Base-by-base conservation (phyloP, 2,329 filamentous ascomycete genomes). In the Apiospora pterosperma region DNA sequence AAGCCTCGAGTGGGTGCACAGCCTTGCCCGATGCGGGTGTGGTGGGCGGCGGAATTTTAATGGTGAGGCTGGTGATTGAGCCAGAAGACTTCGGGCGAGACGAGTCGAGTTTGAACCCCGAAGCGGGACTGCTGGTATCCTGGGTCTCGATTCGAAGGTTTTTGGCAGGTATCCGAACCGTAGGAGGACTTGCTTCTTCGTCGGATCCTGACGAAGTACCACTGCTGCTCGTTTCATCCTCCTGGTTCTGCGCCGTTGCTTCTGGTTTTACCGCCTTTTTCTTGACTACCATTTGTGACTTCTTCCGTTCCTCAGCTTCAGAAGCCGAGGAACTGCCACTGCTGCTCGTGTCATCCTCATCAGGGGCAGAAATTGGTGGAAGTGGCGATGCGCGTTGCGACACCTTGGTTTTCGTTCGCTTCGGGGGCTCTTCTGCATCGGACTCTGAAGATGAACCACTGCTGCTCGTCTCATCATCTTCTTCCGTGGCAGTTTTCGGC, bases 1-100 rank as follows among this genome's bases (percentile, higher is more conserved):
- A 85, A 0, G 93, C 93, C 80, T 98, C 94, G 1, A 98, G 84
- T 0, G 96, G 95, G 70, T 98, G 95, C 0, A 97, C 81, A 4
- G 28, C 67, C 85, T 81, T 61, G 76, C 69, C 36, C 3, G 75
- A 67, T n/a, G 78, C 75, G 0, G 84, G 80, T 6, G 81, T 81
- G 63, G 77, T 67, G 23, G 81, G 78, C n/a, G 83, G 83, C 19
- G 84, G 83, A 64, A 87, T 85, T 70, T 83, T 84, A 75, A 89
- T 86, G 31, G 81, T 84, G 52, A 89, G 76, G 70, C 78, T 82
- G 65, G 77, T 80, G 38, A 79, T 73, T 12, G 84, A 85, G 59
- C 81, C 76, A 4, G 85, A 82, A 1, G 85, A 87, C 67, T 80
- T 81, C 28, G 83, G 83, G 34, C 81, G 77, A 3, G 76, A 65